A percentile compares a stretch with the other conserved stretches of the same genome.
These are phyloP conservation scores for Ceratobasidium sp. DNA, from an alignment of 1,284 basidiomycete genomes.

Conservation along the genomic window DNA sequence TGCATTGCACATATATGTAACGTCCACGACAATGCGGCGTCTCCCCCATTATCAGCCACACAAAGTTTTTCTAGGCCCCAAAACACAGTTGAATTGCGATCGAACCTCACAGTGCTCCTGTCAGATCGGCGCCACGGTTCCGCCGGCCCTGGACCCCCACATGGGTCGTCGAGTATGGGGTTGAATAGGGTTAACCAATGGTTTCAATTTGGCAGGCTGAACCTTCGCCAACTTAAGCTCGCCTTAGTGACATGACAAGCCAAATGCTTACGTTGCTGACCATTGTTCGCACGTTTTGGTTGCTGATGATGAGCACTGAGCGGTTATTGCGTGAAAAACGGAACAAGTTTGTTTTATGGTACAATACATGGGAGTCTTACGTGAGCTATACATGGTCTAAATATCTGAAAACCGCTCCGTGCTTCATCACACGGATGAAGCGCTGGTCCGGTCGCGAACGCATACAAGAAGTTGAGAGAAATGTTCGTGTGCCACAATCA, in stretches of 20 bases:
- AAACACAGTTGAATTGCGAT: constrained; percentile 6
- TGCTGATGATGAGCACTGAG: neutral
- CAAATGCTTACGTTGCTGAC: constrained; percentile 7
- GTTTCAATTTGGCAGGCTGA: constrained; percentile 24
- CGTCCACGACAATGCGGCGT: no score
- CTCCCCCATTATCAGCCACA: neutral
- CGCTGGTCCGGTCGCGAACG: constrained; percentile 36
- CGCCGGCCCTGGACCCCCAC: constrained; percentile 9
- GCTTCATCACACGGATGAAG: constrained; percentile 32
- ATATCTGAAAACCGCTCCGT: constrained; percentile 27
- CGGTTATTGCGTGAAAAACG: neutral
- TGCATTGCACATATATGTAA: neutral
- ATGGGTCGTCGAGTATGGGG: constrained; percentile 1
- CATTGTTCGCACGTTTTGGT: constrained; percentile 19
- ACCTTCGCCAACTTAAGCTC: neutral
- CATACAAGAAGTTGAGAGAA: constrained; percentile 1
- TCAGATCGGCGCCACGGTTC: constrained; percentile 8
- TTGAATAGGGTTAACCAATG: constrained; percentile 7
- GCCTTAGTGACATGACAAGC: neutral
- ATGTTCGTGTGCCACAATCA: neutral
- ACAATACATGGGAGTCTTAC: constrained; percentile 27
- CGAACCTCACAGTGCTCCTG: neutral
- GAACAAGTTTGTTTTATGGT: constrained; percentile 9
- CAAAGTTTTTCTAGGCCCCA: constrained; percentile 8
- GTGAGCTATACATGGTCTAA: constrained; percentile 13